A percentile compares a stretch with the other conserved stretches of the same genome.
These are phyloP conservation scores for Saposhnikovia divaricata DNA, from an alignment of 129 eudicot genomes.

Conservation along the genomic window DNA sequence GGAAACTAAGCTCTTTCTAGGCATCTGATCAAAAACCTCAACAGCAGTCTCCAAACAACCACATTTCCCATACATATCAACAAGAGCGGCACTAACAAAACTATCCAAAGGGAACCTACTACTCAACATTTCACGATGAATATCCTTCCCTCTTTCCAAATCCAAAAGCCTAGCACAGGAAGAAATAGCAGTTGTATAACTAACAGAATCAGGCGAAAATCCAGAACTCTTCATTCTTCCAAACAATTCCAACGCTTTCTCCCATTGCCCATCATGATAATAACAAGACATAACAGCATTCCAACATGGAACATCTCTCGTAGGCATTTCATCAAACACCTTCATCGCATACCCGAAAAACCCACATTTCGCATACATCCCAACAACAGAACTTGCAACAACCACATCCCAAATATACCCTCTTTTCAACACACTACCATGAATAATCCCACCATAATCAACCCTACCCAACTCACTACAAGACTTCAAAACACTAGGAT, in stretches of 20 bases:
- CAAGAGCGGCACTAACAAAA: slow-evolving; percentile 14
- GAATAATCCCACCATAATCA: slow-evolving; percentile 11
- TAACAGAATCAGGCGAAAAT: slow-evolving; percentile 14
- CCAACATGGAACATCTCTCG: slow-evolving; percentile 9
- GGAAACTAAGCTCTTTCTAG: neutral
- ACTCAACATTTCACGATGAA: neutral
- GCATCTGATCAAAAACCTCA: slow-evolving; percentile 11
- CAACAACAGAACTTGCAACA: slow-evolving; percentile 13
- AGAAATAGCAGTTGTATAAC: slow-evolving; percentile 9
- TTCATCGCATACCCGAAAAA: slow-evolving; percentile 1
- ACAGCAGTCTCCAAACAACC: slow-evolving; percentile 11
- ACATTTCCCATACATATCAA: slow-evolving; percentile 19
- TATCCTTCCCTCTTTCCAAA: slow-evolving; percentile 12
- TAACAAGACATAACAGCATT: slow-evolving; percentile 15
- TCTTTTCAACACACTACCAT: slow-evolving; percentile 8
- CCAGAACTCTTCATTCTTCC: slow-evolving; percentile 11
- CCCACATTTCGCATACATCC: slow-evolving; percentile 10
- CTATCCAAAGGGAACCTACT: slow-evolving; percentile 1
- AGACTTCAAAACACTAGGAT: slow-evolving; percentile 11
- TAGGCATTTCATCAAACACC: slow-evolving; percentile 14
- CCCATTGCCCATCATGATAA: slow-evolving; percentile 10
- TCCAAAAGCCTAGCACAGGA: slow-evolving; percentile 16
- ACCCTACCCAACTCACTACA: slow-evolving; percentile 1
- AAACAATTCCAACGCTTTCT: slow-evolving; percentile 15
- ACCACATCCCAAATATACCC: slow-evolving; percentile 10